Evolutionary conservation across 257 asterid species (phyloP), one percentile per base, ranked within the genome.

Genomic region (Capsicum pubescens): DNA sequence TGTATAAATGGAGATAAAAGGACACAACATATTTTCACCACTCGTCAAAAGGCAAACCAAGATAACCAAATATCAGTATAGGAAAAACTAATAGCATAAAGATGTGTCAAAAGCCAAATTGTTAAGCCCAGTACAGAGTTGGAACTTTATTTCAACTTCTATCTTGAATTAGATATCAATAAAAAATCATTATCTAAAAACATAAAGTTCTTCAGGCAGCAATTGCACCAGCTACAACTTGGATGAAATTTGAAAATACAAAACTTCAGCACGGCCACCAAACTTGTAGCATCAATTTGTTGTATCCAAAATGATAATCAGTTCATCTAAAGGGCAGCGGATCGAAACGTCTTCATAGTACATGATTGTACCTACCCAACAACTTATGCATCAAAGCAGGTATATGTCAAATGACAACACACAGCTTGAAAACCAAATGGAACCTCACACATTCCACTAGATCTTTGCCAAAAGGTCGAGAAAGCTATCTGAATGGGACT

Each of bases 401-500:
- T 8, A 76, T 8, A 76, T 76, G 48, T 54, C 81, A 76, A 76
- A 21, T 54, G 64, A 32, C 63, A 76, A 64, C 81, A 52, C 48
- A 32, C 48, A 54, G 21, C 81, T 76, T 76, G 14, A 76, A 50
- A 44, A 52, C 60, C 63, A 52, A 76, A 76, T 74, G 61, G n/a
- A 61, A 21, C 81, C 81, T 52, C 63, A 13, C 80, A 72, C 59
- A 72, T 72, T 72, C 80, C 59, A 72, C 5, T 19, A 48, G 59
- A 48, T 48, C 19, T 72, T 19, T 48, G 80, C 19, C n/a, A 54
- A 74, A 50, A 74, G 60, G 19, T 14, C 7, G 8, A 74, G 81
- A 74, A 72, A 21, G n/a, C 44, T 50, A 74, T 74, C 63, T 64
- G 26, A 76, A 76, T 26, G 81, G 50, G 81, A 52, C 64, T 76